Evolutionary conservation across 1,139 yeast species (phyloP).

Genomic region (Hansenula anomala): DNA sequence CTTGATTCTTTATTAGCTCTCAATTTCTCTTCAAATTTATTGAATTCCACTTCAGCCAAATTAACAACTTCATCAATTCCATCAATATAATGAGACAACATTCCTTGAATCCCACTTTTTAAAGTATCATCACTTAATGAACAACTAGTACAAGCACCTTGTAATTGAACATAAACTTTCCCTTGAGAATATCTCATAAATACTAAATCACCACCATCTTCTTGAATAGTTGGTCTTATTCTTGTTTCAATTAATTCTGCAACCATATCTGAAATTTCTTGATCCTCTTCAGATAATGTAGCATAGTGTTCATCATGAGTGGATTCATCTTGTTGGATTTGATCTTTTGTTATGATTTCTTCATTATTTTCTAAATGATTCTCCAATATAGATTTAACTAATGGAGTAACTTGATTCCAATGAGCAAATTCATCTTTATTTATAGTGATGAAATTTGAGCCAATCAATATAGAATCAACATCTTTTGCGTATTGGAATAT

Average conservation of each 20-base stretch:
- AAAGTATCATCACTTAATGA: constrained; percentile 72
- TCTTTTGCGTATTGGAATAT: constrained; percentile 62
- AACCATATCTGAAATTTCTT: constrained; percentile 73
- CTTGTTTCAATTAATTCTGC: constrained; percentile 91
- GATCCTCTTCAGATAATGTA: constrained; percentile 31
- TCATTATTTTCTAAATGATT: constrained; percentile 78
- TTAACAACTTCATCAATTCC: constrained; percentile 63
- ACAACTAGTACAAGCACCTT: constrained; percentile 80
- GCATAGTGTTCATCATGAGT: constrained; percentile 17
- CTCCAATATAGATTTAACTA: constrained; percentile 78
- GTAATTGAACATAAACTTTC: constrained; percentile 60
- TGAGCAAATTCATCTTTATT: constrained; percentile 58
- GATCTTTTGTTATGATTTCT: constrained; percentile 35
- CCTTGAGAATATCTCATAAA: constrained; percentile 64
- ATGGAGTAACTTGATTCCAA: constrained; percentile 87
- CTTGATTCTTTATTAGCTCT: constrained; percentile 13
- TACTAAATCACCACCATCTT: constrained; percentile 82
- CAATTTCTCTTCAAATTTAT: constrained; percentile 22
- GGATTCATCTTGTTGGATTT: constrained; percentile 10
- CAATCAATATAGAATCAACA: constrained; percentile 82
- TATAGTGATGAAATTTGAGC: constrained; percentile 79
- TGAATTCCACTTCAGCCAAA: constrained; percentile 23
- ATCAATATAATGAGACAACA: constrained; percentile 76
- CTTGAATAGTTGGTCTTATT: constrained; percentile 90
- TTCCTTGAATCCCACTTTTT: constrained; percentile 75